Evolutionary conservation across 208 protist genomes (phyloP).

Genomic region (Ichthyophonus hoferi): DNA sequence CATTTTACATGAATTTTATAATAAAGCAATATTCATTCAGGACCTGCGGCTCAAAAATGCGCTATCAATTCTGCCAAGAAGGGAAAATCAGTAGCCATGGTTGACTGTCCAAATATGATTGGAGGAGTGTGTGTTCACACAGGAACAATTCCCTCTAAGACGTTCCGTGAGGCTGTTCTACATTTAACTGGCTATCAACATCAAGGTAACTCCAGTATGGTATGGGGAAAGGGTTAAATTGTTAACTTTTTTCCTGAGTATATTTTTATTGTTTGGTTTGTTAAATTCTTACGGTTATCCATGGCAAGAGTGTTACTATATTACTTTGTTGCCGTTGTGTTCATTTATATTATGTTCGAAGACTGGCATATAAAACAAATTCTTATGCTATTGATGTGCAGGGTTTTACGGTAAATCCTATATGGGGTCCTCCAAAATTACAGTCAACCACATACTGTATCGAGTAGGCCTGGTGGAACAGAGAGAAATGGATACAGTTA

Average conservation of each 20-base stretch:
- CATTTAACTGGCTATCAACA: slow-evolving; percentile 26
- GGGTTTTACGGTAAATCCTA: neutral
- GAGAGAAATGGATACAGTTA: neutral
- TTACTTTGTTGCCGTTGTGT: too few species aligned
- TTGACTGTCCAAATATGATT: slow-evolving; percentile 3
- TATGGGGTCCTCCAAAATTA: neutral
- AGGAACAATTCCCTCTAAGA: slow-evolving; percentile 48
- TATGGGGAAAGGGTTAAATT: too few species aligned
- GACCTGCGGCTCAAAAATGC: slow-evolving; percentile 44
- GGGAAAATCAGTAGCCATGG: neutral
- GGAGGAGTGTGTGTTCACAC: slow-evolving; percentile 26
- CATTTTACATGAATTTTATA: too few species aligned
- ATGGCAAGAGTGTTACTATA: too few species aligned
- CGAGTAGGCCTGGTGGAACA: neutral
- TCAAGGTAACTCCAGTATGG: neutral
- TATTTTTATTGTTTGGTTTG: too few species aligned
- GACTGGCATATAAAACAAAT: too few species aligned
- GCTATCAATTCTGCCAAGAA: slow-evolving; percentile 36
- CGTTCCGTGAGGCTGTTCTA: slow-evolving; percentile 40
- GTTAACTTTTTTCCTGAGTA: too few species aligned
- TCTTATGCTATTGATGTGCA: too few species aligned
- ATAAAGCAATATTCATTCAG: slow-evolving; percentile 10
- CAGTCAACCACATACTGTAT: neutral
- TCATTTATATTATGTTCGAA: too few species aligned
- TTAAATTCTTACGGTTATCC: too few species aligned